These are phyloP conservation scores for Amanita molliuscula DNA, from an alignment of 768 basidiomycete species.

Conservation along the genomic window DNA sequence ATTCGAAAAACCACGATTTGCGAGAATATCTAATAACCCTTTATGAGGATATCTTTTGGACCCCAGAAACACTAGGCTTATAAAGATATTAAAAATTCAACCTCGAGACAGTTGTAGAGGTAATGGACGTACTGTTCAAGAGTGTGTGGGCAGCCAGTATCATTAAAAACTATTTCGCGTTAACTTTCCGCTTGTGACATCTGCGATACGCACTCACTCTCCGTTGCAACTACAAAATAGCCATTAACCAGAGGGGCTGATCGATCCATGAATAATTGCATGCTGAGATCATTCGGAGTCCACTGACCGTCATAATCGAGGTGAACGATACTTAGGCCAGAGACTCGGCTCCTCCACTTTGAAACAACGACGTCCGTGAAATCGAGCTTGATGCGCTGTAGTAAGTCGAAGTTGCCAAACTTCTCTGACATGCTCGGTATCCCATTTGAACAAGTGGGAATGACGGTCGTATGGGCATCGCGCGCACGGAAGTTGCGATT, in stretches of 20 bases:
- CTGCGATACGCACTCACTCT: conserved; percentile 43
- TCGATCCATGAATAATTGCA: conserved; percentile 11
- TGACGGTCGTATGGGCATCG: conserved; percentile 14
- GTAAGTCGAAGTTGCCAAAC: conserved; percentile 77
- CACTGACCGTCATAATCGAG: conserved; percentile 79
- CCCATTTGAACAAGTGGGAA: conserved; percentile 9
- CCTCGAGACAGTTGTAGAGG: background rate
- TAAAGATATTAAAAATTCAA: conserved; percentile 5
- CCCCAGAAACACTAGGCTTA: conserved; percentile 86
- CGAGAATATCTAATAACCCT: conserved; percentile 89
- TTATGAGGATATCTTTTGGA: conserved; percentile 95
- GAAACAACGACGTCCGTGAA: conserved; percentile 75
- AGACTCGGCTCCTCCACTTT: conserved; percentile 81
- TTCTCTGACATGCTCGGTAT: conserved; percentile 25
- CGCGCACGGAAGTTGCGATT: conserved; percentile 20
- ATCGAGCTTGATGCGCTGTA: conserved; percentile 65
- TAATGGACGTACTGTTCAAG: conserved; percentile 71
- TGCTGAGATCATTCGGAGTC: conserved; percentile 4
- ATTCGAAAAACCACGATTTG: conserved; percentile 87
- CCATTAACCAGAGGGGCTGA: conserved; percentile 83
- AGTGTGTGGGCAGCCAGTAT: conserved; percentile 92
- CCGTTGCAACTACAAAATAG: conserved; percentile 83
- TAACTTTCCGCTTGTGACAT: conserved; percentile 1
- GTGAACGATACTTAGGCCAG: conserved; percentile 86
- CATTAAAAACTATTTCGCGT: conserved; percentile 66